phyloP scores from a whole-genome alignment of 1,284 basidiomycete genomes.

The Puccinia polysora region DNA sequence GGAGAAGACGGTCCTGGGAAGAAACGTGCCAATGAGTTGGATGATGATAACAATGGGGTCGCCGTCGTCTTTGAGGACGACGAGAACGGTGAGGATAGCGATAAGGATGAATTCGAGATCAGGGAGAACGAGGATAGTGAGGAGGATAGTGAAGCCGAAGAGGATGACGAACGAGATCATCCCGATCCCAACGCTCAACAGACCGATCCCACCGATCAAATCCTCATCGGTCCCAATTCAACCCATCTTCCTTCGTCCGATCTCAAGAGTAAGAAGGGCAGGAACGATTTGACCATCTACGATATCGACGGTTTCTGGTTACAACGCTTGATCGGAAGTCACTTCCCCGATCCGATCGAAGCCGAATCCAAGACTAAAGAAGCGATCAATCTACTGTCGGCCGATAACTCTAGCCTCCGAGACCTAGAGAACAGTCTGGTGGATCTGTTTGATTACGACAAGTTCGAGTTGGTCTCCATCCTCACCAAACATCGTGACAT shows the following conservation, averaged over 20 bases:
- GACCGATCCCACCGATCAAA: conserved; percentile 57
- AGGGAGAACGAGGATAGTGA: conserved; percentile 79
- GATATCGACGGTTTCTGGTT: conserved; percentile 97
- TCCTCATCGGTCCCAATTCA: conserved; percentile 45
- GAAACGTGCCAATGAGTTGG: conserved; percentile 58
- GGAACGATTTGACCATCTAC: conserved; percentile 67
- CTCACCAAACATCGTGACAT: conserved; percentile 94
- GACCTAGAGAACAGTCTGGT: conserved; percentile 96
- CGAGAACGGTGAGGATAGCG: conserved; percentile 73
- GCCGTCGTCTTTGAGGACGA: conserved; percentile 80
- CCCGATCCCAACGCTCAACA: conserved; percentile 48
- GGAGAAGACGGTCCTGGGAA: conserved; percentile 67
- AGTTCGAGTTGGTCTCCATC: conserved; percentile 82
- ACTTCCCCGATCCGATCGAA: conserved; percentile 90
- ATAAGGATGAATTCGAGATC: conserved; percentile 72
- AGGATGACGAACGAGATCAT: conserved; percentile 68
- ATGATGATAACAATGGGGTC: conserved; percentile 73
- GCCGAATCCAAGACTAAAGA: conserved; percentile 83
- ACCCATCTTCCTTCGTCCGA: conserved; percentile 52
- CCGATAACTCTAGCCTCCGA: conserved; percentile 77
- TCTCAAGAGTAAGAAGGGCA: conserved; percentile 36
- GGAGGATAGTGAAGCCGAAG: conserved; percentile 71
- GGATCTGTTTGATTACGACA: conserved; percentile 87
- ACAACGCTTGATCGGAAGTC: conserved; percentile 81
- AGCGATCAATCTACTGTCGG: conserved; percentile 76